A percentile compares a stretch with the other conserved stretches of the same genome.
Conservation (phyloP, 2,329 filamentous ascomycete genomes). For the Aspergillus quadrilineatus region DNA sequence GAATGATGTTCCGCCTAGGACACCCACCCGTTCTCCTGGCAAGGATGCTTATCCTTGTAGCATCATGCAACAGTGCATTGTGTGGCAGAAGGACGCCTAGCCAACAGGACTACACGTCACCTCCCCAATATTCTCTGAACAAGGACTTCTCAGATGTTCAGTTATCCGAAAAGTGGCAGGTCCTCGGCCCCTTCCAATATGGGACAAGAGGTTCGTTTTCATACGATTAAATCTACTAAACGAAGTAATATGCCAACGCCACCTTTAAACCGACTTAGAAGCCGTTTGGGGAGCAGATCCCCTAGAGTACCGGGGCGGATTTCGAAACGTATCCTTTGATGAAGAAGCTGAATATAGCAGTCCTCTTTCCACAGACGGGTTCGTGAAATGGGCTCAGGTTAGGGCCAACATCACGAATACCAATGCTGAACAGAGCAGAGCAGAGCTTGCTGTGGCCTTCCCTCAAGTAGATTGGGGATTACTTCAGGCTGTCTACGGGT, state of each 20-base stretch:
- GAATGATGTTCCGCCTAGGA: neutral
- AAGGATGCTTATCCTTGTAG: neutral
- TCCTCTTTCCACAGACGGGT: constrained; percentile 53
- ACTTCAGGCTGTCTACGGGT: constrained; percentile 57
- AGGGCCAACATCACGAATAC: constrained; percentile 32
- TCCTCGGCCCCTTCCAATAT: constrained; percentile 58
- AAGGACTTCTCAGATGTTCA: constrained; percentile 5
- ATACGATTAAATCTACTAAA: neutral
- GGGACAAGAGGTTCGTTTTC: constrained; percentile 55
- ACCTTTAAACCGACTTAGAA: constrained; percentile 39
- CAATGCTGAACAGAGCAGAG: constrained; percentile 31
- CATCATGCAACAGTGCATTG: neutral
- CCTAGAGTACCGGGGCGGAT: constrained; percentile 54
- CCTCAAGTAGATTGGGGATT: constrained; percentile 55
- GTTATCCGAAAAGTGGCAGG: constrained; percentile 46
- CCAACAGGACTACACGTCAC: neutral
- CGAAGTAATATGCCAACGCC: constrained; percentile 3
- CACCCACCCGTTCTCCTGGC: neutral
- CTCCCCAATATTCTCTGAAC: constrained; percentile 11
- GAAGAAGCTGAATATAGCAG: constrained; percentile 46
- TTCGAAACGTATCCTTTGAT: constrained; percentile 48
- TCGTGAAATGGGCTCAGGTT: constrained; percentile 49
- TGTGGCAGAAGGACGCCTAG: neutral
- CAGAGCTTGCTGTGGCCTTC: constrained; percentile 48
- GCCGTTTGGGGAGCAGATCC: constrained; percentile 61